Evolutionary conservation across 495 filamentous ascomycete genomes (phyloP).

Genomic region (Penicillium waksmanii): DNA sequence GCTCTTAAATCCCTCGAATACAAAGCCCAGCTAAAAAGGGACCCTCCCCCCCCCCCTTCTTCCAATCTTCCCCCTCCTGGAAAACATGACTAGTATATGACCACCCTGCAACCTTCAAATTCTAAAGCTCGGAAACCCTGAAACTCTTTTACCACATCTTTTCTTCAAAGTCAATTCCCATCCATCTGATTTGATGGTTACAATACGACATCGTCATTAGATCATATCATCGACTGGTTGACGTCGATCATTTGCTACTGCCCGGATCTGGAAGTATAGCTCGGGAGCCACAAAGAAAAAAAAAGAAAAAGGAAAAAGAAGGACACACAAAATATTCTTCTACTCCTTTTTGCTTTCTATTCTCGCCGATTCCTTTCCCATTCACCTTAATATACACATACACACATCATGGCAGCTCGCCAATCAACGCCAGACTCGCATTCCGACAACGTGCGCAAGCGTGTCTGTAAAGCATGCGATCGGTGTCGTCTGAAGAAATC

Average conservation of each 20-base stretch:
- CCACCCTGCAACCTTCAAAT: constrained; percentile 7
- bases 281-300: constrained; percentile 13
- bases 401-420: constrained; percentile 46
- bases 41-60: not conserved
- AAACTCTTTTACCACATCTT: constrained; percentile 10
- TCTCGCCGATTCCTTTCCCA: constrained; percentile 6
- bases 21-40: constrained; percentile 11
- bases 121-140: constrained; percentile 1
- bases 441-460: constrained; percentile 56
- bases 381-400: constrained; percentile 8
- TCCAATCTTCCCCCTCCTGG: not conserved
- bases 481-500: constrained; percentile 67
- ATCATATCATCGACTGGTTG: constrained; percentile 41
- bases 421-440: constrained; percentile 51
- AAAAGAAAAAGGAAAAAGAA: not conserved
- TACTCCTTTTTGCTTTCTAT: constrained; percentile 9
- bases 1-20: constrained; percentile 14
- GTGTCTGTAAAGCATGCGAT: constrained; percentile 67
- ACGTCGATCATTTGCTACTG: constrained; percentile 31
- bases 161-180: constrained; percentile 23
- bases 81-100: constrained; percentile 29
- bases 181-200: constrained; percentile 7
- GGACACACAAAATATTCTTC: constrained; percentile 3
- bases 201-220: constrained; percentile 31
- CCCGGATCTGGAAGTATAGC: constrained; percentile 35